Conservation (phyloP, 805 yeast species). For the Sugiyamaella smithiae region DNA sequence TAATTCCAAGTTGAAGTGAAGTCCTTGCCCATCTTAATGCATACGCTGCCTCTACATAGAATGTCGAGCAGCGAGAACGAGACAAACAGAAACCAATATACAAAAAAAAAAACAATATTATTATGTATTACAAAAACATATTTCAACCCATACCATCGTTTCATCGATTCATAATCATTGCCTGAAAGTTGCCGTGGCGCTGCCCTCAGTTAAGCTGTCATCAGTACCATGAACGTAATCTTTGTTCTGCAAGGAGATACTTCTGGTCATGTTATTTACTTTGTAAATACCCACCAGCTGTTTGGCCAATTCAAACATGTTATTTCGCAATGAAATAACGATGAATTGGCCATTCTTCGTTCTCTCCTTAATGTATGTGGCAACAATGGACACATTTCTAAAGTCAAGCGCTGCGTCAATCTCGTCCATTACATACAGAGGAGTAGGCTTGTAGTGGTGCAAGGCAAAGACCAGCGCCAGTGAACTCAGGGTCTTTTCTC, state of each 20-base stretch:
- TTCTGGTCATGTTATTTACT: conserved; percentile 83
- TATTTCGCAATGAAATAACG: conserved; percentile 91
- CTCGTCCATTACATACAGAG: conserved; percentile 97
- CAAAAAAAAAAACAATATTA: too few relatives aligned
- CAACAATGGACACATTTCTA: conserved; percentile 94
- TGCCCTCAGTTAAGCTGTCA: too few relatives aligned
- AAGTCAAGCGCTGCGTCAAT: conserved; percentile 98
- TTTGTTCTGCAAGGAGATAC: conserved; percentile 71
- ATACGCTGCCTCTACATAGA: too few relatives aligned
- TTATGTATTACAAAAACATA: too few relatives aligned
- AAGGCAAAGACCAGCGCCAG: conserved; percentile 94
- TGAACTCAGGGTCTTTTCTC: conserved; percentile 94
- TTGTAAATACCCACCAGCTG: conserved; percentile 95
- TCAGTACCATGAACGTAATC: conserved; percentile 17
- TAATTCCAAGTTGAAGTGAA: neutral
- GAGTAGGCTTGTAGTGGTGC: conserved; percentile 95
- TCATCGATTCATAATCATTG: too few relatives aligned
- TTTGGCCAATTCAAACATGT: conserved; percentile 96
- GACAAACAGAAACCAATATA: too few relatives aligned
- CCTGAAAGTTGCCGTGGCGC: too few relatives aligned
- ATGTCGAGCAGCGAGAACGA: too few relatives aligned
- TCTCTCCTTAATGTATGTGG: conserved; percentile 91
- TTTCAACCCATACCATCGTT: too few relatives aligned
- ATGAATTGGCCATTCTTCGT: conserved; percentile 96
- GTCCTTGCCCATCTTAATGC: too few relatives aligned